Base-by-base conservation (phyloP, 768 basidiomycete genomes). In the Agaricus blazei region DNA sequence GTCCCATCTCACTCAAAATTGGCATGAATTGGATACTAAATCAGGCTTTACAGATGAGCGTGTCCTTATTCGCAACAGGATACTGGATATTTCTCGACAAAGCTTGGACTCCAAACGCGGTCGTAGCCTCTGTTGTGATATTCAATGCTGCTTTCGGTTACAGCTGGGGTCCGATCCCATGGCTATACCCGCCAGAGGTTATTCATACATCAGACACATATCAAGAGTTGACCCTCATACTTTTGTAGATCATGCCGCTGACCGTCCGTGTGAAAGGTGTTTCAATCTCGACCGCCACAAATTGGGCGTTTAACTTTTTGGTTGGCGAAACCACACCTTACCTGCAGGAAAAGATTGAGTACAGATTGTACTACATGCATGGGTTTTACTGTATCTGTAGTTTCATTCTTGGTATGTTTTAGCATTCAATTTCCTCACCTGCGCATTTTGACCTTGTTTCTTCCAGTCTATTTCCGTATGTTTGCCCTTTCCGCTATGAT, bases 351-450 rank as follows among this genome's bases (percentile, higher is more conserved):
- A 71, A 79, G n/a, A 93, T 95, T 60, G 78, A 78, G 27, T 95
- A 92, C 91, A 77, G 88, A 42, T 67, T 96, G 51, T 95, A 96
- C 70, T 89, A 89, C 1, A 93, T 95, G 91, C 92, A 94, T 60
- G 90, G 84, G 11, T 90, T 89, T 71, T 93, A 90, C 70, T 91
- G 90, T 65, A 80, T 77, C 9, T 83, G 88, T 64, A 88, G 89
- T 63, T 88, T 92, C 66, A 72, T 93, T 48, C 72, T 91, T 47
- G 87, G 81, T 82, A 63, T 62, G 51, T 11, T 15, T 14, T 8
- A 53, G 58, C 37, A 9, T 11, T 12, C 44, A 59, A 50, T 5
- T 60, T 23, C 15, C 48, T 15, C 15, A 6, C 9, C 19, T 3
- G 24, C 4, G 28, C 31, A 7, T 27, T 27, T 19, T 23, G 38